phyloP scores from a whole-genome alignment of 2,329 filamentous ascomycete species.

The Cryphonectria carpinicola region DNA sequence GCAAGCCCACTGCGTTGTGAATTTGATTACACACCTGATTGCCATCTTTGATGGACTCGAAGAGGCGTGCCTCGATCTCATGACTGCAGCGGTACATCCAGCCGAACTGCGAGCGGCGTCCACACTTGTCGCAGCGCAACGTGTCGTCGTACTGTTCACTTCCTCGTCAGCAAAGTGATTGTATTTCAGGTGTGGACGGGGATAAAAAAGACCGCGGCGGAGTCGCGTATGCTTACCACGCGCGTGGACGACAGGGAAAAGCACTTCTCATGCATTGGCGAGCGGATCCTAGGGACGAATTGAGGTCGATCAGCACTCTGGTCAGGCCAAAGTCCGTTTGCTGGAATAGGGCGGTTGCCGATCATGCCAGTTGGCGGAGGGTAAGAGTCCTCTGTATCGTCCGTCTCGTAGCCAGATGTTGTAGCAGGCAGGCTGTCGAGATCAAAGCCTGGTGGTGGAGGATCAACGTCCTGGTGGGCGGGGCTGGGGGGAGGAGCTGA shows the following conservation, averaged over 20 bases:
- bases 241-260: conserved; percentile 25
- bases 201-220: too few species aligned
- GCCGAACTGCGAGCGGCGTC: conserved; percentile 58
- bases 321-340: background rate
- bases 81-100: conserved; percentile 77
- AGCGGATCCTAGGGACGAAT: background rate
- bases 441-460: conserved; percentile 13
- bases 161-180: conserved; percentile 65
- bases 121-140: conserved; percentile 62
- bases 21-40: conserved; percentile 22
- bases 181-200: conserved; percentile 31
- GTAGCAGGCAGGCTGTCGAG: background rate
- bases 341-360: background rate
- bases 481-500: background rate
- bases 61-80: conserved; percentile 55
- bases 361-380: background rate
- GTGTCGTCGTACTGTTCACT: conserved; percentile 59
- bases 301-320: background rate
- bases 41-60: conserved; percentile 38
- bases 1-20: conserved; percentile 17
- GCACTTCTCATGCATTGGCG: conserved; percentile 21
- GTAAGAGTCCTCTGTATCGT: background rate
- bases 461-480: background rate
- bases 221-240: conserved; percentile 17
- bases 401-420: background rate